Conservation (phyloP, 345 rosid genomes). For the Eucalyptus viminalis region DNA sequence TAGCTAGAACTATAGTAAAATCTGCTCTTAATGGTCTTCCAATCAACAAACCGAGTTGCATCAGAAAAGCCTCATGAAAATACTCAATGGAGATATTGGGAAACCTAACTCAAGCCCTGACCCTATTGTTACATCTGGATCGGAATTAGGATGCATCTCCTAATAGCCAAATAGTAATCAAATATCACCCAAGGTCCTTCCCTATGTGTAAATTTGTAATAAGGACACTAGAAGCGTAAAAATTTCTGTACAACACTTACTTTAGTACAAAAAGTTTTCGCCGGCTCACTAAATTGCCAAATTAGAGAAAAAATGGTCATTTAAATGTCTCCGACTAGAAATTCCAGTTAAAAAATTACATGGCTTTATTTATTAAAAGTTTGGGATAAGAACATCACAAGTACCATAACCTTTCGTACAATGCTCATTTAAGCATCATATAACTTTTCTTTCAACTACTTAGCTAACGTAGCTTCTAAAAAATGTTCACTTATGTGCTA, state of each 20-base stretch:
- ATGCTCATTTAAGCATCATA: too few species aligned
- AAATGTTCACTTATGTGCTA: too few species aligned
- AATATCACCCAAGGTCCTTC: neutral
- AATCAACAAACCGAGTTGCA: neutral
- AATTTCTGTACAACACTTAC: fast-evolving
- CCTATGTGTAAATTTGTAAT: neutral
- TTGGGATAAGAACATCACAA: too few species aligned
- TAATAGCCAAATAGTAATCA: neutral
- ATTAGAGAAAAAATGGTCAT: too few species aligned
- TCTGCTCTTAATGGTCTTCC: neutral
- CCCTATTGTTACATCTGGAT: neutral
- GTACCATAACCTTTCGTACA: too few species aligned
- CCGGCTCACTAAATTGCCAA: neutral
- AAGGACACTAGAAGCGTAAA: neutral
- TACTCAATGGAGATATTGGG: neutral
- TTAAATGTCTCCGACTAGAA: neutral
- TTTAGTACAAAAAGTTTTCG: neutral
- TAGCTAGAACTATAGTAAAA: neutral
- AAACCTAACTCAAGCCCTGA: neutral
- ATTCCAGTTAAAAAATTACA: too few species aligned
- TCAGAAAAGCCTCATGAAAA: neutral
- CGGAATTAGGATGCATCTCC: neutral
- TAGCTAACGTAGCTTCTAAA: too few species aligned
- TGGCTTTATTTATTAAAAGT: too few species aligned
- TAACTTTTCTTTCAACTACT: too few species aligned